These are phyloP conservation scores for Sarocladium strictum DNA, from an alignment of 2,329 filamentous ascomycete species.

Conservation along the genomic window DNA sequence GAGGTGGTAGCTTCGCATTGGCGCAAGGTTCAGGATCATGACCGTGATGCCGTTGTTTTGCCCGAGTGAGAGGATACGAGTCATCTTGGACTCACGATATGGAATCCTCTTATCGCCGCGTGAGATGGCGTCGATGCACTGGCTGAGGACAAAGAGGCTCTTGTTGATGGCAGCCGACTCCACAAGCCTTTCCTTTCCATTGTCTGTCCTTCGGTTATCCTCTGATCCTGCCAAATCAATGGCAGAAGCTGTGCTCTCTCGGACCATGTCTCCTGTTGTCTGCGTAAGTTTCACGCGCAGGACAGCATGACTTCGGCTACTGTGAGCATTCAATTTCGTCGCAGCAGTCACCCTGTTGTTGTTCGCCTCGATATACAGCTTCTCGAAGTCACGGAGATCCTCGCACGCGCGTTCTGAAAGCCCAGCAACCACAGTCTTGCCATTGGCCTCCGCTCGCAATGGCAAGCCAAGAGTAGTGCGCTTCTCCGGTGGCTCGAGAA, in stretches of 20 bases:
- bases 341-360: conserved; percentile 82
- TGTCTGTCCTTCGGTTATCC: conserved; percentile 90
- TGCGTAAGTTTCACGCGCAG: conserved; percentile 85
- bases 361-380: conserved; percentile 85
- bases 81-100: conserved; percentile 96
- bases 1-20: conserved; percentile 85
- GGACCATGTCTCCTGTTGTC: conserved; percentile 59
- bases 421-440: conserved; percentile 82
- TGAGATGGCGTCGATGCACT: conserved; percentile 92
- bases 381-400: conserved; percentile 84
- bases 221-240: conserved; percentile 95
- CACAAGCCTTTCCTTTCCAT: conserved; percentile 85
- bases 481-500: conserved; percentile 84
- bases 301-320: conserved; percentile 84
- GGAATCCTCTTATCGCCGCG: conserved; percentile 71
- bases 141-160: conserved; percentile 86
- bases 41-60: conserved; percentile 94
- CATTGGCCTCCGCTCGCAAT: conserved; percentile 77
- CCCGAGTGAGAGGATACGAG: conserved; percentile 81
- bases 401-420: conserved; percentile 77
- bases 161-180: conserved; percentile 98
- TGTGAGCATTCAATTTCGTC: conserved; percentile 89
- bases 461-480: conserved; percentile 75
- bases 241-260: conserved; percentile 79
- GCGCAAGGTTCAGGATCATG: conserved; percentile 93